Percentiles rank a stretch among this genome's conserved stretches.
These are phyloP conservation scores for Saturnispora diversa DNA, from an alignment of 805 yeast species.

Conservation along the genomic window DNA sequence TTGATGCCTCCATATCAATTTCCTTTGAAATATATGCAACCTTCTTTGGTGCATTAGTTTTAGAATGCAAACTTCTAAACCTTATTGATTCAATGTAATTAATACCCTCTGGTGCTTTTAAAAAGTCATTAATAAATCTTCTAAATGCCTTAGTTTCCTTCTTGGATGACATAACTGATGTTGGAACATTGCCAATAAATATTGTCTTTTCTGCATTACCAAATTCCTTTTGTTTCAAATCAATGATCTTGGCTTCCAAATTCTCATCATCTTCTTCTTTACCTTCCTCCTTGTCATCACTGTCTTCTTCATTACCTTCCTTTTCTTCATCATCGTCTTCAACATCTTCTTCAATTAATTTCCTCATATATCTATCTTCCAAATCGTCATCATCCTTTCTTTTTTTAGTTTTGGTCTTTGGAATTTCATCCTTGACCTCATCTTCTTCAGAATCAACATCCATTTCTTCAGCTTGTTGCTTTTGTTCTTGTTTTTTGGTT, in stretches of 20 bases:
- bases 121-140: constrained; percentile 40
- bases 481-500: constrained; percentile 11
- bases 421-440: constrained; percentile 23
- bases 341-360: constrained; percentile 21
- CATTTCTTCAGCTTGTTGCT: constrained; percentile 18
- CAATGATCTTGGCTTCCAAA: constrained; percentile 41
- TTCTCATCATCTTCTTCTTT: constrained; percentile 20
- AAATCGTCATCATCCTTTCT: constrained; percentile 18
- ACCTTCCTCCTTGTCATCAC: constrained; percentile 18
- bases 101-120: constrained; percentile 11
- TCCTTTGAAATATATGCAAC: constrained; percentile 80
- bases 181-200: constrained; percentile 80
- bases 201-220: constrained; percentile 78
- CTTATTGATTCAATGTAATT: constrained; percentile 58
- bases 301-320: constrained; percentile 7
- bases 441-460: constrained; percentile 22
- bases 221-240: constrained; percentile 62
- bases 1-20: constrained; percentile 69
- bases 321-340: constrained; percentile 13
- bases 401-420: constrained; percentile 15
- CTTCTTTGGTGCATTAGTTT: constrained; percentile 82
- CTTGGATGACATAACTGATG: constrained; percentile 57
- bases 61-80: constrained; percentile 86
- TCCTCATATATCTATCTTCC: constrained; percentile 17
- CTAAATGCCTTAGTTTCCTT: constrained; percentile 55